Conservation (phyloP, 371 early-diverging fungal species). For the Actinomucor elegans region DNA sequence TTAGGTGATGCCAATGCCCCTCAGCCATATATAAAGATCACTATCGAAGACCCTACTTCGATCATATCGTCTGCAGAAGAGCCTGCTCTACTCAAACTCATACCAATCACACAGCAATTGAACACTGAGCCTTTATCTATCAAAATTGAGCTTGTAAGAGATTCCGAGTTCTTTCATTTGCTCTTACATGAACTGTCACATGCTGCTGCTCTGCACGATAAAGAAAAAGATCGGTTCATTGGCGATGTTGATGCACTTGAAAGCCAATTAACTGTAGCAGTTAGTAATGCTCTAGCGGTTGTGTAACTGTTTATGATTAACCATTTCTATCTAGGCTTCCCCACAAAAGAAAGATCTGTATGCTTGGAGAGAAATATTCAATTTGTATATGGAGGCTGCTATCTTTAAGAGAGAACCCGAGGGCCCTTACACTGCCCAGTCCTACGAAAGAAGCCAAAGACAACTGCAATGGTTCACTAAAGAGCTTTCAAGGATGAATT, state of each 20-base stretch:
- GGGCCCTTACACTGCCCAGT: conserved; percentile 12
- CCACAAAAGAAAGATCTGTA: conserved; percentile 42
- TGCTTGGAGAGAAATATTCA: conserved; percentile 72
- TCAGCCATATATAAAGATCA: conserved; percentile 39
- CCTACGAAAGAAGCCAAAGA: conserved; percentile 42
- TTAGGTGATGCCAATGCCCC: conserved; percentile 34
- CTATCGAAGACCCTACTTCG: conserved; percentile 24
- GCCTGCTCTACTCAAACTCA: conserved; percentile 14
- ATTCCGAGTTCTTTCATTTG: conserved; percentile 59
- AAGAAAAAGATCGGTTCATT: conserved; percentile 39
- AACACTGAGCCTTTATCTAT: conserved; percentile 25
- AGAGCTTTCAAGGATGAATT: conserved; percentile 38
- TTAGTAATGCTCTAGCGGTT: conserved; percentile 10
- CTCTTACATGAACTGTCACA: conserved; percentile 50
- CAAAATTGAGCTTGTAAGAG: conserved; percentile 52
- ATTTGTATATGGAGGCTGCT: conserved; percentile 62
- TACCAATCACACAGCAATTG: conserved; percentile 12
- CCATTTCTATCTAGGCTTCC: conserved; percentile 7
- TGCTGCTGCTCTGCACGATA: conserved; percentile 41
- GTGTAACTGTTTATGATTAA: not conserved
- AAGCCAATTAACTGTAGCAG: conserved; percentile 40
- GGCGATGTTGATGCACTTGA: conserved; percentile 41
- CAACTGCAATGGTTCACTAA: conserved; percentile 51
- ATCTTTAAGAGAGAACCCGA: conserved; percentile 61
- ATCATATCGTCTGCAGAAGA: conserved; percentile 8